A percentile compares a stretch with the other conserved stretches of the same genome.
These are phyloP conservation scores for Tubosaeta sp. DNA, from an alignment of 768 basidiomycete species.

Conservation along the genomic window DNA sequence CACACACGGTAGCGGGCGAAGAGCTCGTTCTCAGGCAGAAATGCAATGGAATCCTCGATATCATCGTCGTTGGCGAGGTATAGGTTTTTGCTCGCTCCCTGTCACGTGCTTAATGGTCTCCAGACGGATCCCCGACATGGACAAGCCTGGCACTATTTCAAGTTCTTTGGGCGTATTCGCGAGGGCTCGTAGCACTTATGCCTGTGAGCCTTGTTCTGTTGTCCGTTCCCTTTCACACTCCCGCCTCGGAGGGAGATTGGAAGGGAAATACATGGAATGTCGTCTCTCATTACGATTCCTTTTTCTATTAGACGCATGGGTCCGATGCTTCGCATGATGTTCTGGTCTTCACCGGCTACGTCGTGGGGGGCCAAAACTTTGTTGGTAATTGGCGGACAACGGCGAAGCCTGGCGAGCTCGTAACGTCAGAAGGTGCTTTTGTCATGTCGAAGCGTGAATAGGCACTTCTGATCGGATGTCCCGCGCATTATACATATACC, in stretches of 20 bases:
- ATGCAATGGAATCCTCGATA: conserved; percentile 57
- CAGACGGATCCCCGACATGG: conserved; percentile 49
- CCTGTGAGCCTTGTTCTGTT: conserved; percentile 6
- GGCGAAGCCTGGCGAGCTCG: no score
- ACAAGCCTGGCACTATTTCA: conserved; percentile 45
- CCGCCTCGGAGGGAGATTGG: neutral
- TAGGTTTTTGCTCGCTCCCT: neutral
- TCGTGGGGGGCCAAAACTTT: no score
- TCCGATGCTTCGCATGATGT: neutral
- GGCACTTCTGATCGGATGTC: no score
- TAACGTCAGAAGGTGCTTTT: no score
- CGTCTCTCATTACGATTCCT: conserved; percentile 4
- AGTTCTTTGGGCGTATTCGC: conserved; percentile 50
- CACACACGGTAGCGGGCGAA: neutral
- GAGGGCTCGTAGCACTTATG: conserved; percentile 51
- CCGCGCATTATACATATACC: no score
- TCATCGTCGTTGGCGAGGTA: conserved; percentile 59
- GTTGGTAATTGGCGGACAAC: no score
- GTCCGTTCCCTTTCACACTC: neutral
- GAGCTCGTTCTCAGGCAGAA: conserved; percentile 20
- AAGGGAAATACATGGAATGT: no score
- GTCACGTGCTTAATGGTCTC: neutral
- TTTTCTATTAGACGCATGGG: conserved; percentile 6
- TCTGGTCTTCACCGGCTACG: no score
- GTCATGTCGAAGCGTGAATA: no score